A percentile compares a stretch with the other conserved stretches of the same genome.
Evolutionary conservation across 257 asterid genomes (phyloP).

Genomic region (Handroanthus guayacan): DNA sequence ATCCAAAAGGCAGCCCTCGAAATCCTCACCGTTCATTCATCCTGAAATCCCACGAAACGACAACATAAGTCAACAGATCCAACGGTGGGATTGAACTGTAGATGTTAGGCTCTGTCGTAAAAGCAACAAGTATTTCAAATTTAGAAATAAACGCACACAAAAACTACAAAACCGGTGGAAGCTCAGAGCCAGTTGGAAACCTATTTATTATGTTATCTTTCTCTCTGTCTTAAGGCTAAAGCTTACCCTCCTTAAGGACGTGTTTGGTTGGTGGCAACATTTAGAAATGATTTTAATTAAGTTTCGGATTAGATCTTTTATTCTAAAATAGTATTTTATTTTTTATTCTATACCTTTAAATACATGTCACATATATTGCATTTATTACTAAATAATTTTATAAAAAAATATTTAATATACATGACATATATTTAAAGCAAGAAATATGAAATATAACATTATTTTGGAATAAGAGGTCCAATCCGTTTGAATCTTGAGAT

Average conservation of each 20-base stretch:
- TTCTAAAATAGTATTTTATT: too few relatives aligned
- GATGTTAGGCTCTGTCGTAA: conserved; percentile 25
- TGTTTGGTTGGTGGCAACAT: background rate
- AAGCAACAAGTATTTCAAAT: conserved; percentile 30
- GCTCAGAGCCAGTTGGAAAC: conserved; percentile 42
- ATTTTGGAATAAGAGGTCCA: too few relatives aligned
- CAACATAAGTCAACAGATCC: conserved; percentile 22
- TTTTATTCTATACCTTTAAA: too few relatives aligned
- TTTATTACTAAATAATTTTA: too few relatives aligned
- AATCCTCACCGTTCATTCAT: conserved; percentile 34
- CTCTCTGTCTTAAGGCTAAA: background rate
- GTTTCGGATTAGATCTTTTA: too few relatives aligned
- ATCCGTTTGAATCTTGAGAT: too few relatives aligned
- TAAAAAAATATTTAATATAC: too few relatives aligned
- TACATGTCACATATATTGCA: too few relatives aligned
- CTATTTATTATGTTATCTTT: background rate
- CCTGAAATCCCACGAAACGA: conserved; percentile 14
- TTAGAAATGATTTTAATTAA: background rate
- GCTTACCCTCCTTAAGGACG: background rate
- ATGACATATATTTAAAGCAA: too few relatives aligned
- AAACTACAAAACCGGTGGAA: conserved; percentile 17
- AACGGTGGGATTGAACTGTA: conserved; percentile 34
- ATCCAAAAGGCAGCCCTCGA: conserved; percentile 21
- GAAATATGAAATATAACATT: too few relatives aligned
- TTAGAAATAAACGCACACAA: conserved; percentile 38